These are phyloP conservation scores for Patellifolia procumbens DNA, from an alignment of 179 eudicot genomes.

Conservation along the genomic window DNA sequence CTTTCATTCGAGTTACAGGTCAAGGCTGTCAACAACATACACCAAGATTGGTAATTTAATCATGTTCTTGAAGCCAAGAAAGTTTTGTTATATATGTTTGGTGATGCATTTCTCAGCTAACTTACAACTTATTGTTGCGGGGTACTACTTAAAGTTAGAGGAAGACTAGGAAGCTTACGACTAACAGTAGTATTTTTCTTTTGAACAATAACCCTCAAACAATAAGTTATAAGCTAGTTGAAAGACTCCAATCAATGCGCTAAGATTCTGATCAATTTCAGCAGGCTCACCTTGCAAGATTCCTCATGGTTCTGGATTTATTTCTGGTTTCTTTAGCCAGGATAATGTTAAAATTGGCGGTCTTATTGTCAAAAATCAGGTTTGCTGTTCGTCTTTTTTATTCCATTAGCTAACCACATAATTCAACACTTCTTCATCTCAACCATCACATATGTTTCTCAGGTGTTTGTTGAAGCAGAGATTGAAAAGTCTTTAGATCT, in stretches of 20 bases:
- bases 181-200: not conserved
- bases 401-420: not conserved
- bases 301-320: slow-evolving; percentile 40
- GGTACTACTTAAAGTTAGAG: not conserved
- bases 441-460: slow-evolving; percentile 2
- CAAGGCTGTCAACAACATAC: slow-evolving; percentile 39
- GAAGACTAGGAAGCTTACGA: not conserved
- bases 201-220: not conserved
- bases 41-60: slow-evolving; percentile 30
- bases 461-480: slow-evolving; percentile 37
- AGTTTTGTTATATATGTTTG: not conserved
- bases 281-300: slow-evolving; percentile 44
- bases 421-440: slow-evolving; percentile 10
- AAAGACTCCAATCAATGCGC: not conserved
- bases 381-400: not conserved
- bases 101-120: not conserved
- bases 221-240: not conserved
- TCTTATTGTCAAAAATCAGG: slow-evolving; percentile 41
- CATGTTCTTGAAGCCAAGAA: not conserved
- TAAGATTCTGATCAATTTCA: slow-evolving; percentile 5
- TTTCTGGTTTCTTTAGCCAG: slow-evolving; percentile 40
- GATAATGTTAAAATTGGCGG: slow-evolving; percentile 42
- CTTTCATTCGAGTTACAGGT: slow-evolving; percentile 46
- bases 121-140: not conserved
- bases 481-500: slow-evolving; percentile 34